Conservation (phyloP, 306 rosid species). For the peach (Prunus persica) region Prunus_persica_NCBIv2 NC_034013.1:8244001-8244500, state of each 20-base stretch:
- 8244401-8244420: background rate
- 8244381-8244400: background rate
- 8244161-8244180: background rate
- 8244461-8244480: slow-evolving; percentile 17
- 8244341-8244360: slow-evolving; percentile 39
- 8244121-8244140: background rate
- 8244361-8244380: slow-evolving; percentile 29
- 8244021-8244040: too few species aligned
- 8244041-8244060: too few species aligned
- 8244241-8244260: slow-evolving; percentile 1
- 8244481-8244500: slow-evolving; percentile 59
- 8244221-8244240: background rate
- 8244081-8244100: too few species aligned
- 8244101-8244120: background rate
- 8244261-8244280: background rate
- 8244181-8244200: background rate
- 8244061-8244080: too few species aligned
- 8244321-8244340: slow-evolving; percentile 14
- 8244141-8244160: background rate
- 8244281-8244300: background rate
- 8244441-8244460: background rate
- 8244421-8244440: slow-evolving; percentile 5
- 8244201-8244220: background rate
- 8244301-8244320: background rate
- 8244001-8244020: too few species aligned